These are phyloP conservation scores for Ganoderma sp. DNA, from an alignment of 1,284 basidiomycete species.

Conservation along the genomic window DNA sequence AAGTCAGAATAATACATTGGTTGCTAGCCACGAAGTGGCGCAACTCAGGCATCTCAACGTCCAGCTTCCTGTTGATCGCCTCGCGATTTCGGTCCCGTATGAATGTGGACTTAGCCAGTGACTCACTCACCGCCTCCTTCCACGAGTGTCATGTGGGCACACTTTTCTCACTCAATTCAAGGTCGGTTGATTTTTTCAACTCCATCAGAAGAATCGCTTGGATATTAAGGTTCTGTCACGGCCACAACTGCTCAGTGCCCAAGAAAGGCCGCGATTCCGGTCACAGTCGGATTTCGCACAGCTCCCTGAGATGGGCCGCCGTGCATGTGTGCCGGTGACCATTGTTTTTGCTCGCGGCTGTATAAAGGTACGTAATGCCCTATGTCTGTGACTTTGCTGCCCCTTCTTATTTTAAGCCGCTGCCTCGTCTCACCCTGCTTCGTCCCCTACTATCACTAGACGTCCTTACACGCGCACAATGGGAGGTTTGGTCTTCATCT, in stretches of 20 bases:
- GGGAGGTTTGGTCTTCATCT: slow-evolving; percentile 4
- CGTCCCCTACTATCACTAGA: background rate
- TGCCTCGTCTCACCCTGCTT: background rate
- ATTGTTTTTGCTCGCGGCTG: background rate
- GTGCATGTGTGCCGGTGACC: background rate
- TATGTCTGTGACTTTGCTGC: background rate
- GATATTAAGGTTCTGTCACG: slow-evolving; percentile 1
- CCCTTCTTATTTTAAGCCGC: background rate
- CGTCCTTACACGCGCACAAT: background rate
- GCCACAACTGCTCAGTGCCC: background rate
- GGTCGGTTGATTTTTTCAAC: background rate
- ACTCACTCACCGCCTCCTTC: background rate
- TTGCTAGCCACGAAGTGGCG: background rate
- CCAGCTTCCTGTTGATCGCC: background rate
- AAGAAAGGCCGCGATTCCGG: background rate
- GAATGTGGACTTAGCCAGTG: background rate
- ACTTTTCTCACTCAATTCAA: background rate
- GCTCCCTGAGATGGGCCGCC: background rate
- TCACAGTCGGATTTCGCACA: background rate
- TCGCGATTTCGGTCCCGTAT: background rate
- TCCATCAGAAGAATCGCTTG: background rate
- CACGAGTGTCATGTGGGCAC: background rate
- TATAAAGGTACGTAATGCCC: background rate
- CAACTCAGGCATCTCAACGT: background rate
- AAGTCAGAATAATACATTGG: background rate